Percentiles rank a stretch among this genome's conserved stretches.
Conservation (phyloP, 1,284 basidiomycete species). For the Malassezia nana region DNA sequence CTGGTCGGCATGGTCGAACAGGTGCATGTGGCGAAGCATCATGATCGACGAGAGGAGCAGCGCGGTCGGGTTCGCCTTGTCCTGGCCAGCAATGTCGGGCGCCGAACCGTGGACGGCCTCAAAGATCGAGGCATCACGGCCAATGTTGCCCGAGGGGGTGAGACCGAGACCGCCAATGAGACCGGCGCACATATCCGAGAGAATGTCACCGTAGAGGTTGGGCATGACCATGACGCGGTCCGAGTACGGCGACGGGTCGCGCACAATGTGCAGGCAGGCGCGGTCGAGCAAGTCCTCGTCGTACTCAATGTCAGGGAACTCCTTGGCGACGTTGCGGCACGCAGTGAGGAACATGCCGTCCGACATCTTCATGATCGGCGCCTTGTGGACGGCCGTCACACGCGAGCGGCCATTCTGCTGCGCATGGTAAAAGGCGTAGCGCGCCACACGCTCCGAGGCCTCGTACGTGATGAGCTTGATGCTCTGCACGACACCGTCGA, state of each 20-base stretch:
- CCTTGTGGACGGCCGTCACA: constrained; percentile 98
- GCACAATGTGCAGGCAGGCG: constrained; percentile 69
- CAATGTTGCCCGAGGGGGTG: constrained; percentile 94
- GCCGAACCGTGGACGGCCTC: constrained; percentile 85
- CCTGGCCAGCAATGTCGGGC: constrained; percentile 57
- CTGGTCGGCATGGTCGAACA: constrained; percentile 71
- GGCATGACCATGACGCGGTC: constrained; percentile 99
- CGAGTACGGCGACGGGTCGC: constrained; percentile 84
- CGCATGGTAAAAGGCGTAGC: constrained; percentile 98
- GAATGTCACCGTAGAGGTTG: constrained; percentile 92
- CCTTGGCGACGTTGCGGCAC: constrained; percentile 90
- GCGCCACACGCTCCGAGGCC: constrained; percentile 93
- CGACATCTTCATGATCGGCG: constrained; percentile 99
- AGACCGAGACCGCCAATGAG: constrained; percentile 95
- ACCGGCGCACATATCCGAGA: constrained; percentile 98
- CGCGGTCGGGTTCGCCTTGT: constrained; percentile 95
- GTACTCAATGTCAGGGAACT: constrained; percentile 83
- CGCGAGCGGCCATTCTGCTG: constrained; percentile 73
- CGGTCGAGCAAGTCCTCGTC: constrained; percentile 97
- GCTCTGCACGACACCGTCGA: constrained; percentile 97
- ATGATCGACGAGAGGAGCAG: constrained; percentile 86
- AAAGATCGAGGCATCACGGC: constrained; percentile 97
- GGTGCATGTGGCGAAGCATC: constrained; percentile 85
- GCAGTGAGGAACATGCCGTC: constrained; percentile 99
- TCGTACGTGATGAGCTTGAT: constrained; percentile 99